phyloP scores from a whole-genome alignment of 169 alveolate species.

The Cryptosporidium baileyi region DNA sequence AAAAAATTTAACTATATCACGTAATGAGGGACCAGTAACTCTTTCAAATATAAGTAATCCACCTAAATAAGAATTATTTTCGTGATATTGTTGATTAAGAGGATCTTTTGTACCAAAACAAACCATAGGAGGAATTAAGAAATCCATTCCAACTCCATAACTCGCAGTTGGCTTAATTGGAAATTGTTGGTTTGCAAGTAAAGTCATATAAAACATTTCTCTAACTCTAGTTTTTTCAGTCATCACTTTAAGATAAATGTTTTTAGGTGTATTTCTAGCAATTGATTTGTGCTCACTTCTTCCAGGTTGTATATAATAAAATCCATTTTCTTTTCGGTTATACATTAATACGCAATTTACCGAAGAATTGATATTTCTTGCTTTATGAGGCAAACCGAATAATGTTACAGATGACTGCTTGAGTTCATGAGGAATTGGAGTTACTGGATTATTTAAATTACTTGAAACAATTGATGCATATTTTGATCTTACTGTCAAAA shows the following conservation, averaged over 20 bases:
- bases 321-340: neutral
- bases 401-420: conserved; percentile 13
- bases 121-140: conserved; percentile 42
- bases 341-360: conserved; percentile 20
- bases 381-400: conserved; percentile 51
- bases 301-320: conserved; percentile 44
- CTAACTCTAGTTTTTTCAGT: conserved; percentile 25
- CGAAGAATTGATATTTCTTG: conserved; percentile 30
- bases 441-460: conserved; percentile 12
- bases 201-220: conserved; percentile 55
- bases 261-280: conserved; percentile 43
- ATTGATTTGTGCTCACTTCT: conserved; percentile 34
- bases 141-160: conserved; percentile 50
- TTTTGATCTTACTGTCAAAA: conserved; percentile 15
- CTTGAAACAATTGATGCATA: conserved; percentile 20
- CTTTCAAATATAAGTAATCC: conserved; percentile 40
- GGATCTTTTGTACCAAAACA: conserved; percentile 34
- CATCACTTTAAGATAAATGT: neutral
- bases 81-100: conserved; percentile 44
- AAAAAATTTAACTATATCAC: conserved; percentile 32
- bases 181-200: conserved; percentile 38
- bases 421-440: conserved; percentile 27
- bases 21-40: conserved; percentile 42
- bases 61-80: conserved; percentile 28
- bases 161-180: conserved; percentile 58